Evolutionary conservation across 768 basidiomycete genomes (phyloP), one percentile per base, ranked within the genome.

Genomic region (Naganishia friedmannii): DNA sequence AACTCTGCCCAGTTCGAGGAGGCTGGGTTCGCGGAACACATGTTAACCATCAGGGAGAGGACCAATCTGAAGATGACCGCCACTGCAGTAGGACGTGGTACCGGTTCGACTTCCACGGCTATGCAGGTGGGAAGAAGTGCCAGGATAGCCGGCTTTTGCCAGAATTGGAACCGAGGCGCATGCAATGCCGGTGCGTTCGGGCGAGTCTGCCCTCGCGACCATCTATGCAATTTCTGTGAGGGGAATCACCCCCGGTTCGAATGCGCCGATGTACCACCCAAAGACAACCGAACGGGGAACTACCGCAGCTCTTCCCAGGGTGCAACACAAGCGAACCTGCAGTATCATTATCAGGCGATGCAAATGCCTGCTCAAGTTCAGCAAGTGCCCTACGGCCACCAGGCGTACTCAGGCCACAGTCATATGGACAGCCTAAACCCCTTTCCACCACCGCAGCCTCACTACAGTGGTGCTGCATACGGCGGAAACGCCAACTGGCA

Each of bases 131-230:
- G 23, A 15, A n/a, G n/a, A n/a, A 15, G n/a, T 29, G 28, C 54
- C 13, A 15, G 23, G 6, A 23, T 23, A 6, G 54, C 54, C 21
- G 29, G 13, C 23, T 55, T 26, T 29, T 55, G 54, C 54, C 54
- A 55, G 13, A 55, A 55, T 29, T 55, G 54, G 54, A 55, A 55
- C 28, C 23, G 54, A 55, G 54, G 23, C 54, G 48, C 48, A 26
- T 51, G 48, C 48, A 51, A 19, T 55, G 54, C 28, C 23, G 28
- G 23, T 29, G 13, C 23, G 23, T 29, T 55, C 23, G 54, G 54
- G n/a, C 54, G 54, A 23, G 23, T 29, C 28, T 55, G 54, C 54
- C 54, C n/a, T 15, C 28, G 28, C 54, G 54, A n/a, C 3, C 54
- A 55, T 29, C 19, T 23, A 29, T 51, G 54, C 54, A n/a, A 23